These are phyloP conservation scores for Trichoderma sp. DNA, from an alignment of 2,329 filamentous ascomycete species.

Conservation along the genomic window DNA sequence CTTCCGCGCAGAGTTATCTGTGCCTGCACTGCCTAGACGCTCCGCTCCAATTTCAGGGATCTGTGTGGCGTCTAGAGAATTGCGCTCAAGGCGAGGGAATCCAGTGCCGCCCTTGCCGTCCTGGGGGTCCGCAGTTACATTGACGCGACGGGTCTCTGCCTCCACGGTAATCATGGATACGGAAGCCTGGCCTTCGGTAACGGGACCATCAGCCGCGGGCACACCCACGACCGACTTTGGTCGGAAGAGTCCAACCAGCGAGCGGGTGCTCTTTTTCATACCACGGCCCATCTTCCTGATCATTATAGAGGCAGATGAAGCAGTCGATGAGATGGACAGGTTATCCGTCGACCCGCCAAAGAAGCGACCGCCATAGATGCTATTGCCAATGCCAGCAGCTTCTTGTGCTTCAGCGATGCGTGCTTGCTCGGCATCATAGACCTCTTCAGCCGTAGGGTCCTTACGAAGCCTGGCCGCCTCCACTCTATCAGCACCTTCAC, in stretches of 20 bases:
- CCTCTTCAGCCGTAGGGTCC: slow-evolving; percentile 61
- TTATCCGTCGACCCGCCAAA: slow-evolving; percentile 95
- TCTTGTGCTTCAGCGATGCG: slow-evolving; percentile 92
- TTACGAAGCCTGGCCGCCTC: slow-evolving; percentile 63
- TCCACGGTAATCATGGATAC: slow-evolving; percentile 96
- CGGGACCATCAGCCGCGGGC: slow-evolving; percentile 66
- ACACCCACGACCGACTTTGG: slow-evolving; percentile 88
- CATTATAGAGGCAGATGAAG: slow-evolving; percentile 88
- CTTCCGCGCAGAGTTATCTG: slow-evolving; percentile 69
- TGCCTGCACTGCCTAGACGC: slow-evolving; percentile 57
- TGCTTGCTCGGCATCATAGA: slow-evolving; percentile 83
- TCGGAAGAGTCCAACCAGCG: slow-evolving; percentile 89
- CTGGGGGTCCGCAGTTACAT: slow-evolving; percentile 70
- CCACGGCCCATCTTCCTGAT: slow-evolving; percentile 98
- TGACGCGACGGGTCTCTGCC: slow-evolving; percentile 82
- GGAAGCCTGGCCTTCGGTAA: slow-evolving; percentile 72
- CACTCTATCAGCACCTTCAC: slow-evolving; percentile 39
- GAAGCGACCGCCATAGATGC: slow-evolving; percentile 86
- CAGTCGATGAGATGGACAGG: slow-evolving; percentile 85
- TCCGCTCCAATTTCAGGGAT: slow-evolving; percentile 50
- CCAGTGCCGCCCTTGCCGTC: slow-evolving; percentile 73
- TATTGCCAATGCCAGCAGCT: slow-evolving; percentile 85
- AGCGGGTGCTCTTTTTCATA: slow-evolving; percentile 92
- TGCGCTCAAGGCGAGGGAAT: slow-evolving; percentile 81
- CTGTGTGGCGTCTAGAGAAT: slow-evolving; percentile 70